Evolutionary conservation across 2,329 filamentous ascomycete genomes (phyloP), one percentile per base, ranked within the genome.

Genomic region (Cercospora beticola): DNA sequence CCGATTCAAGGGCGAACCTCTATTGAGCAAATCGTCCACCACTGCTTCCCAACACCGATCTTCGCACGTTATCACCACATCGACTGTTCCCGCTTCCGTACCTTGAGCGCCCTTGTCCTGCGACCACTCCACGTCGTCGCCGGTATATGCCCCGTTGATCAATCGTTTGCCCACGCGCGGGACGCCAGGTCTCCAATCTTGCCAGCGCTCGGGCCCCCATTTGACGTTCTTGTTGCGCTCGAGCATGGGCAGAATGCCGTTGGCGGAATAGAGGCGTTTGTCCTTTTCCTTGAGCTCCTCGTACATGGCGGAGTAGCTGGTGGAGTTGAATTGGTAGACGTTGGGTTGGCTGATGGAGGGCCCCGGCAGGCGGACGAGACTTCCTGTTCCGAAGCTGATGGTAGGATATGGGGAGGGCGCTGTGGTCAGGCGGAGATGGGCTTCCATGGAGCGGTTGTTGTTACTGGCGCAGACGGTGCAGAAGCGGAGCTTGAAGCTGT

Each of bases 391-490:
- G 79, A 98, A 99, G 18, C 94, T 98, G 75, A 98, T 96, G 74
- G 97, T 94, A n/a, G 95, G 95, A 77, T 95, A 98, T 5, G 76
- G 74, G 2, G 59, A 58, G 1, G 76, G 74, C 5, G 93, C 92
- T 69, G 91, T 87, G 4, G 95, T 92, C 36, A 99, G 89, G 71
- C 92, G 92, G 30, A 97, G 88, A 81, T 99, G 95, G n/a, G 94
- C 94, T 86, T 98, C 95, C 95, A 99, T 98, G n/a, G 92, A 93
- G 88, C 95, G 89, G 78, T 99, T 99, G 81, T 99, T 93, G 77
- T 99, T 99, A 77, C 93, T 97, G 7, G 95, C 95, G 82, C 95
- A 99, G n/a, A 99, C 94, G 2, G 95, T 98, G 84, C 94, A 97
- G 82, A 98, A 97, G 78, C 92, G 96, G 70, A 99, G 87, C 82